A percentile compares a stretch with the other conserved stretches of the same genome.
Evolutionary conservation across 2,329 filamentous ascomycete species (phyloP).

Genomic region (Saccharata proteae): DNA sequence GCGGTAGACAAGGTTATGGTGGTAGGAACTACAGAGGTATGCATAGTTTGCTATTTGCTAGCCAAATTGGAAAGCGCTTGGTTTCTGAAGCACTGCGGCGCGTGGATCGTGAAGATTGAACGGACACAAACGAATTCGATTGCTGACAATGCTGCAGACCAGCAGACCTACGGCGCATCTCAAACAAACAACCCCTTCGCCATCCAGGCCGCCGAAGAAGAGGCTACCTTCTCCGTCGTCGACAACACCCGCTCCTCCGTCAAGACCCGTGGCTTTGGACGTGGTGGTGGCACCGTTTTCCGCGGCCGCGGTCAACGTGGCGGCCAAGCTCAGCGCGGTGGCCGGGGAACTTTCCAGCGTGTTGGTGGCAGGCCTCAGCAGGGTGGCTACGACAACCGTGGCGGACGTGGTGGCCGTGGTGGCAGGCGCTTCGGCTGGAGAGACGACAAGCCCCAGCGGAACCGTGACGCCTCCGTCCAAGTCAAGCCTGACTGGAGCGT

Average conservation of each 20-base stretch:
- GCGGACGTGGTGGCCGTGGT: conserved; percentile 56
- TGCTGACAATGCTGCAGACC: conserved; percentile 45
- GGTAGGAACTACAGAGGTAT: conserved; percentile 85
- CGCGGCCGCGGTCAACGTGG: conserved; percentile 66
- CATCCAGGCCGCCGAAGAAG: conserved; percentile 84
- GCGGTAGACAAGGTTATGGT: conserved; percentile 69
- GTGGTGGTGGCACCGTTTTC: conserved; percentile 82
- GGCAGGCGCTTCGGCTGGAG: conserved; percentile 94
- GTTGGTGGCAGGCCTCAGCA: conserved; percentile 56
- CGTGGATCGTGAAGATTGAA: conserved; percentile 11
- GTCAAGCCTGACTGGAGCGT: conserved; percentile 93
- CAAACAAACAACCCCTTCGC: conserved; percentile 69
- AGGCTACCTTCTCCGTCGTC: conserved; percentile 94
- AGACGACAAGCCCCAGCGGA: conserved; percentile 95
- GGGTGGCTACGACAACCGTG: conserved; percentile 56
- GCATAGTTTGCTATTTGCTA: no score
- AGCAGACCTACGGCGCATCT: conserved; percentile 92
- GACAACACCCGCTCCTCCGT: conserved; percentile 82
- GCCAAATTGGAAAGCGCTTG: not conserved
- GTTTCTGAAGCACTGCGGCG: no score
- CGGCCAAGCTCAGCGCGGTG: conserved; percentile 59
- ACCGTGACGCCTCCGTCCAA: conserved; percentile 90
- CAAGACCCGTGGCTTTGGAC: conserved; percentile 69
- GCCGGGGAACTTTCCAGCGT: conserved; percentile 62
- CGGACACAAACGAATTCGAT: conserved; percentile 7